Percentiles rank a stretch among this genome's conserved stretches.
Conservation (phyloP, 371 early-diverging fungal genomes). For the Funneliformis caledonium region DNA sequence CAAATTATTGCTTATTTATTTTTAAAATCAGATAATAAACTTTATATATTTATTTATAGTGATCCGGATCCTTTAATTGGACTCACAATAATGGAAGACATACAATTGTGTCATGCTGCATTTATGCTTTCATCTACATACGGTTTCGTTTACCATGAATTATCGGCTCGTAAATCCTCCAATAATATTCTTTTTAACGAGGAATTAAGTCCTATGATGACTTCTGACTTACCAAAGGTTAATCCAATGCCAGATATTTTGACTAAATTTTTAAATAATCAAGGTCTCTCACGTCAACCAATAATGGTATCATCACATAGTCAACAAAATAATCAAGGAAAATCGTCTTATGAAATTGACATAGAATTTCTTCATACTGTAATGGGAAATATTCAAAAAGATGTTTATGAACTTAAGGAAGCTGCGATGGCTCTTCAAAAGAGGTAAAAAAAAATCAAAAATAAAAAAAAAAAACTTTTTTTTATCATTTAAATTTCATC, state of each 20-base stretch:
- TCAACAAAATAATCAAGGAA: neutral
- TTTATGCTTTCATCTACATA: constrained; percentile 14
- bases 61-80: constrained; percentile 38
- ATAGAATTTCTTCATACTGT: constrained; percentile 10
- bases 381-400: neutral
- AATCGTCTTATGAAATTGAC: neutral
- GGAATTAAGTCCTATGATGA: neutral
- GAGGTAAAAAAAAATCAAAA: neutral
- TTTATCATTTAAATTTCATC: neutral
- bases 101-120: neutral
- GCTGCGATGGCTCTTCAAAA: constrained; percentile 5
- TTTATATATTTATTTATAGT: neutral
- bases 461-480: neutral
- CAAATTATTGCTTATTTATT: neutral
- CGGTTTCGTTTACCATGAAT: neutral
- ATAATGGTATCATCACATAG: neutral
- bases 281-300: constrained; percentile 33
- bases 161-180: neutral
- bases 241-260: neutral
- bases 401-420: constrained; percentile 3
- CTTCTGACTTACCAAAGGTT: neutral
- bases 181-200: neutral
- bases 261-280: neutral
- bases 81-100: constrained; percentile 1
- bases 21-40: neutral